A percentile compares a stretch with the other conserved stretches of the same genome.
Evolutionary conservation across 441 rosid genomes (phyloP).

Genomic region (Eruca vesicaria): DNA sequence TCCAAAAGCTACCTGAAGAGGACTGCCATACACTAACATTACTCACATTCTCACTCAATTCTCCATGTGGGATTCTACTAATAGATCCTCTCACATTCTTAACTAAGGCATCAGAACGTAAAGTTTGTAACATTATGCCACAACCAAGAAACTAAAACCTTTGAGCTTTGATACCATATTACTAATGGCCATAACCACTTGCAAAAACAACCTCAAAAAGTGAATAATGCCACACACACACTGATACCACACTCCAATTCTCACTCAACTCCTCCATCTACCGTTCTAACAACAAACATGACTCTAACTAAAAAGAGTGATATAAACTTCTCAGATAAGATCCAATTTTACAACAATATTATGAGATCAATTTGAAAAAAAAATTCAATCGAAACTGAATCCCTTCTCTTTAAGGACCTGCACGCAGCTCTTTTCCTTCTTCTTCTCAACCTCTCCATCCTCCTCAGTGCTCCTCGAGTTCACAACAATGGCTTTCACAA

Average conservation of each 20-base stretch:
- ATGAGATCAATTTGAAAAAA: too few species aligned
- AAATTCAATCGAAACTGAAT: background rate
- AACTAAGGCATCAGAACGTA: background rate
- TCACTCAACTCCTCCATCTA: background rate
- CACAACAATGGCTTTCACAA: conserved; percentile 33
- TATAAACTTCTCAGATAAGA: too few species aligned
- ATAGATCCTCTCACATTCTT: background rate
- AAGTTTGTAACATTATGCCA: background rate
- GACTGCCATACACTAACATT: background rate
- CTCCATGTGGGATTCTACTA: background rate
- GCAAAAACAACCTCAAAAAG: too few species aligned
- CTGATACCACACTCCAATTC: too few species aligned
- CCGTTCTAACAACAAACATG: too few species aligned
- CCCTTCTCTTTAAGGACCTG: conserved; percentile 14
- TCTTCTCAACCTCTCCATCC: conserved; percentile 17
- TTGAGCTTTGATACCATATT: too few species aligned
- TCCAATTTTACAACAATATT: too few species aligned
- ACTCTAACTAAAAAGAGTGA: too few species aligned
- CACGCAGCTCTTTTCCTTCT: conserved; percentile 15
- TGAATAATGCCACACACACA: too few species aligned
- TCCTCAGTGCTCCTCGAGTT: conserved; percentile 20
- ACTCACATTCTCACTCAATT: background rate
- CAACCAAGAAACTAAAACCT: background rate
- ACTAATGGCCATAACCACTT: too few species aligned
- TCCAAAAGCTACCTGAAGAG: background rate